Evolutionary conservation across 441 rosid genomes (phyloP), one percentile per base, ranked within the genome.

Genomic region (Eruca vesicaria): DNA sequence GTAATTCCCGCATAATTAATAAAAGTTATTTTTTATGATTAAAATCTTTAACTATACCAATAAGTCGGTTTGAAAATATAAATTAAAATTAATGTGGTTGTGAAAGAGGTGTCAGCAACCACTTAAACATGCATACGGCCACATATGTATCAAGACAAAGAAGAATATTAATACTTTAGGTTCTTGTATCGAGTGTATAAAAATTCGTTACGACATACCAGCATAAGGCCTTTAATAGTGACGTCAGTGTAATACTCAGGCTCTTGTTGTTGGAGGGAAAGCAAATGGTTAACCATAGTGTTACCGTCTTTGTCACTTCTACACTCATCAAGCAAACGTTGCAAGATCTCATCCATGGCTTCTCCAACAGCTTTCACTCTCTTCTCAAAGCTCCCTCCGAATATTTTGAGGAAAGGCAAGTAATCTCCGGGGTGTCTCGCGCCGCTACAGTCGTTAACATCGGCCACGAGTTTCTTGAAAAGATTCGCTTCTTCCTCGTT

Each of bases 211-310:
- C 28, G 1, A 53, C 58, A 35, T 65, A 69, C 79, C 73, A 75
- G 33, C 73, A 75, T 75, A 7, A 75, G 69, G 63, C 79, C 79
- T 75, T 75, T 75, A 63, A 75, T 75, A 5, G 26, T 68, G 14
- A 67, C 74, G 32, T 75, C 74, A n/a, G 55, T 75, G 62, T 68
- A 75, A 28, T 68, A 75, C 10, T 68, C 63, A 1, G 79, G 79
- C 11, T 75, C 73, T 61, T 61, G 41, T 50, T 68, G 33, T 28
- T 75, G 73, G 9, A 60, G 2, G 23, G 74, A 52, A 2, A 75
- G 63, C 63, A 75, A 33, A 21, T 60, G 68, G 56, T 75, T 60
- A 4, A 75, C 60, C 79, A 75, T 75, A 5, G 79, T 75, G 38
- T 75, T 68, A 10, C 72, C 72, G 1, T 60, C 68, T 52, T 21